Evolutionary conservation across 768 basidiomycete genomes (phyloP).

Genomic region (Hygrocybe punicea): DNA sequence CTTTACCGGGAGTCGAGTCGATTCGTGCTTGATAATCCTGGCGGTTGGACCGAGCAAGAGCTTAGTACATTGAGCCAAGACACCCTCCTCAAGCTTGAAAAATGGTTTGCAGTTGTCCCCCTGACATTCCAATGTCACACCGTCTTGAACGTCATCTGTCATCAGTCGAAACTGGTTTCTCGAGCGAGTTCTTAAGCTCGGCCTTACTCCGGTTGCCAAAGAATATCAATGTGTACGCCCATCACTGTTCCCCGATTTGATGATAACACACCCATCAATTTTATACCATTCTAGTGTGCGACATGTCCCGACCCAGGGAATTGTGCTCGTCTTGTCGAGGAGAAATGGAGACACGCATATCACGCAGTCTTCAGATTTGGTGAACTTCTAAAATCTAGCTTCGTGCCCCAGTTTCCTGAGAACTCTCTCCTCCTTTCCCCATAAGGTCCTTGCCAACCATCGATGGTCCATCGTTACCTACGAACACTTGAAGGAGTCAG

Average conservation of each 20-base stretch:
- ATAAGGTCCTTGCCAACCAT: constrained; percentile 81
- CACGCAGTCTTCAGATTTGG: constrained; percentile 85
- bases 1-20: constrained; percentile 87
- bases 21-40: constrained; percentile 89
- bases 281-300: constrained; percentile 50
- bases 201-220: constrained; percentile 80
- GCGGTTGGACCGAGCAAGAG: constrained; percentile 79
- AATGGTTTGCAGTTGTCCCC: constrained; percentile 47
- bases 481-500: constrained; percentile 88
- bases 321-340: constrained; percentile 84
- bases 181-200: constrained; percentile 89
- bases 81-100: constrained; percentile 86
- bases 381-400: constrained; percentile 24
- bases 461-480: constrained; percentile 90
- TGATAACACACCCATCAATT: background rate
- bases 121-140: background rate
- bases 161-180: constrained; percentile 89
- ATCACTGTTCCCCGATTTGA: background rate
- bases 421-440: background rate
- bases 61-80: constrained; percentile 76
- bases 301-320: constrained; percentile 76
- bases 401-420: constrained; percentile 4
- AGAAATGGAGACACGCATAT: constrained; percentile 91
- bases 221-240: constrained; percentile 86
- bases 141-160: background rate